Conservation (phyloP, 2,329 filamentous ascomycete genomes). For the Trichoderma atrobrunneum region DNA sequence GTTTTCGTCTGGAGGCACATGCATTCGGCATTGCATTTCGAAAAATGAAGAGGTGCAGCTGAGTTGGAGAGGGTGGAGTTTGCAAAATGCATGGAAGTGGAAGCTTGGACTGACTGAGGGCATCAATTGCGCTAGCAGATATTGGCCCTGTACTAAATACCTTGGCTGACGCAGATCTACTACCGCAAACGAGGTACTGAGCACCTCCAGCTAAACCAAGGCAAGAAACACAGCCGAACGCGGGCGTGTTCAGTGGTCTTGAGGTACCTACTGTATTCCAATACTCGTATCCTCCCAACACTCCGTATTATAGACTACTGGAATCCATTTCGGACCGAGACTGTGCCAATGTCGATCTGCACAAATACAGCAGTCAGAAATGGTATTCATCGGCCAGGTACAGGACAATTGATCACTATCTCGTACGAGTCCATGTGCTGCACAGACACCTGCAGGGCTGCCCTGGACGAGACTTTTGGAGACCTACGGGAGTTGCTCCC, state of each 20-base stretch:
- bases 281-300: no score
- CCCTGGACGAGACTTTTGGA: background rate
- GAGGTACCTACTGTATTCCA: background rate
- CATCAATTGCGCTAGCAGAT: background rate
- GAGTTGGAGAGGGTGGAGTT: background rate
- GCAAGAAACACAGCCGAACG: background rate
- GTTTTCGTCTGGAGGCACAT: background rate
- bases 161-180: background rate
- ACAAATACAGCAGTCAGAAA: background rate
- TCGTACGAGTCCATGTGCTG: background rate
- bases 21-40: background rate
- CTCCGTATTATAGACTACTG: background rate
- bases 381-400: background rate
- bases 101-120: background rate
- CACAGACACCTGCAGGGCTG: slow-evolving; percentile 7
- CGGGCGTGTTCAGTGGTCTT: background rate
- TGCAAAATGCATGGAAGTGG: background rate
- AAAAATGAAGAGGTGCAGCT: background rate
- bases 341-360: background rate
- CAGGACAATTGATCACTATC: background rate
- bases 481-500: slow-evolving; percentile 10
- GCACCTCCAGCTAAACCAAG: background rate
- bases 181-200: background rate
- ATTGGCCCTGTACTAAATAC: background rate
- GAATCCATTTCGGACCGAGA: background rate